Evolutionary conservation across 192 early-diverging fungal species (phyloP).

Genomic region (Helicostylum pulchrum): DNA sequence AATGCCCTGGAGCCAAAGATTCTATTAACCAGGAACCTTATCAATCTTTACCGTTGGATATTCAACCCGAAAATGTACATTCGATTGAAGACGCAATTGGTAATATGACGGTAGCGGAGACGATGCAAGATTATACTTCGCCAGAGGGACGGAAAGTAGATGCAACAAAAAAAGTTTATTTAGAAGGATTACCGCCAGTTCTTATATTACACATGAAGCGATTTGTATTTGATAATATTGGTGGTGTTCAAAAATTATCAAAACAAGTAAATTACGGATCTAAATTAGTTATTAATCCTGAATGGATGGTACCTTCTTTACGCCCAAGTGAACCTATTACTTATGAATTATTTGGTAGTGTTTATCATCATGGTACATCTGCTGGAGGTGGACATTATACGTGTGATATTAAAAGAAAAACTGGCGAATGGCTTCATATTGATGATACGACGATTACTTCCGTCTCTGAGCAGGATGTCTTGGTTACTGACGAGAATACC

Average conservation of each 20-base stretch:
- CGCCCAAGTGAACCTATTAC: conserved; percentile 41
- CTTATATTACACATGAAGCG: conserved; percentile 93
- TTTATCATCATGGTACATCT: conserved; percentile 90
- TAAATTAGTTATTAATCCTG: conserved; percentile 60
- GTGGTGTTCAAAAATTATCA: conserved; percentile 78
- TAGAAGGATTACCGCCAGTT: conserved; percentile 85
- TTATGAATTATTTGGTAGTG: conserved; percentile 79
- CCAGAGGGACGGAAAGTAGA: conserved; percentile 41
- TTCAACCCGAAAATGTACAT: conserved; percentile 64
- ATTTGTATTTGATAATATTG: conserved; percentile 77
- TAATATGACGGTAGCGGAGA: conserved; percentile 74
- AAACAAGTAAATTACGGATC: conserved; percentile 78
- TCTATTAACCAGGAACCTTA: conserved; percentile 87
- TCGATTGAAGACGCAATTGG: conserved; percentile 84
- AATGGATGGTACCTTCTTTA: conserved; percentile 59
- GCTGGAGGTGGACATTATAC: conserved; percentile 97
- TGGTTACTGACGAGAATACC: conserved; percentile 39
- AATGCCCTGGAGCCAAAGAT: conserved; percentile 67
- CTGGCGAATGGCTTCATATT: conserved; percentile 83
- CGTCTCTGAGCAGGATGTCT: conserved; percentile 58
- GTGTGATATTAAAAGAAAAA: conserved; percentile 76
- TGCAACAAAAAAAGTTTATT: conserved; percentile 79
- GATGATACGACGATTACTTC: conserved; percentile 81
- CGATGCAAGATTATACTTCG: conserved; percentile 77
- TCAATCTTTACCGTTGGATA: conserved; percentile 83